Percentiles rank a stretch among this genome's conserved stretches.
phyloP scores from a whole-genome alignment of 2,329 filamentous ascomycete genomes.

The Graphilbum sp. region DNA sequence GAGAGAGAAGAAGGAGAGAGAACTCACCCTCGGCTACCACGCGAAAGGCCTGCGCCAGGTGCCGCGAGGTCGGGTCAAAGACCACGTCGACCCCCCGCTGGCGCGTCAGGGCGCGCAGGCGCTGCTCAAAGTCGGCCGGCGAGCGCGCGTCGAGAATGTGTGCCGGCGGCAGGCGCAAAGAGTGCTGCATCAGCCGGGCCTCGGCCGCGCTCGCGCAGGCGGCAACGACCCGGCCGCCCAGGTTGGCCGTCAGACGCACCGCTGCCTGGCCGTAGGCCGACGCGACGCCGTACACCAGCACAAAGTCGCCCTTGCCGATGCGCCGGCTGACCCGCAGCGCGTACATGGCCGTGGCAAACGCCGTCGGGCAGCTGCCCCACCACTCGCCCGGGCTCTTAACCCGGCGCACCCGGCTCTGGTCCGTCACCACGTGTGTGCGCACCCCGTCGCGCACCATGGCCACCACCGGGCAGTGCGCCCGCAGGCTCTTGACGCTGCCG shows the following conservation, averaged over 20 bases:
- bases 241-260: constrained; percentile 19
- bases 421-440: constrained; percentile 17
- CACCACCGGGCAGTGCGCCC: constrained; percentile 23
- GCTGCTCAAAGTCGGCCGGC: constrained; percentile 1
- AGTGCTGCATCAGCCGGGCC: constrained; percentile 17
- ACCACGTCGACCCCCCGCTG: constrained; percentile 24
- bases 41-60: constrained; percentile 13
- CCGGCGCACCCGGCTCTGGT: constrained; percentile 18
- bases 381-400: constrained; percentile 11
- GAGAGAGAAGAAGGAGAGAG: not conserved
- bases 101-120: constrained; percentile 17
- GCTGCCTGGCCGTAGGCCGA: constrained; percentile 27
- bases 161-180: constrained; percentile 10
- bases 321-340: constrained; percentile 18
- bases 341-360: constrained; percentile 25
- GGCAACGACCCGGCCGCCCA: constrained; percentile 18
- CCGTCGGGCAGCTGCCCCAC: constrained; percentile 18
- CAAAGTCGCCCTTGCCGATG: constrained; percentile 13
- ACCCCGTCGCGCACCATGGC: constrained; percentile 22
- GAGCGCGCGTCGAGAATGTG: constrained; percentile 17
- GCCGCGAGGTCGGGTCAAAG: constrained; percentile 26
- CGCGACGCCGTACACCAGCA: constrained; percentile 27
- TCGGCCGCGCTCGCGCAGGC: constrained; percentile 22
- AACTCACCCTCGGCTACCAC: constrained; percentile 16
- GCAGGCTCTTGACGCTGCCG: constrained; percentile 15